Base-by-base conservation (phyloP, 805 yeast genomes). In the Saccharomycopsis sp. region DNA sequence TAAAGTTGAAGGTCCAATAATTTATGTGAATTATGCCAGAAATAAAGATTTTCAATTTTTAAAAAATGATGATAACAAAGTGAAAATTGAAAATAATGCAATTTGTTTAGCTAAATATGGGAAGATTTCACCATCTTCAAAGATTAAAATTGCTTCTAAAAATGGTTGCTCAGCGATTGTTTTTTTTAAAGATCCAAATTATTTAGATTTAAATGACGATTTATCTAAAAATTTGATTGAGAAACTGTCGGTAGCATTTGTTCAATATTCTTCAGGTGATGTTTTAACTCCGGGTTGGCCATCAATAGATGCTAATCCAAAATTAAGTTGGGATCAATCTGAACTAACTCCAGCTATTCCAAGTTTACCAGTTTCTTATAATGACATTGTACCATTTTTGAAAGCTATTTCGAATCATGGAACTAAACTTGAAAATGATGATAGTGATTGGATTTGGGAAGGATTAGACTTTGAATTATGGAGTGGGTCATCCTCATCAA, bases 201-300 rank as follows among this genome's bases (percentile, higher is more conserved):
- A 29, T 14, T 31, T 38, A 31, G 54, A 55, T 16, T 35, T 43
- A 61, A 62, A 4, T 8, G 37, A 16, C 17, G 48, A 48, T 3
- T 56, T 55, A 2, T 58, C 59, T 40, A 59, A 60, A 2, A 61
- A 60, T 23, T 51, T 59, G 1, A 56, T 58, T 4, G 68, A 67
- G 51, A 56, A 57, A 43, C 56, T 57, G 36, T 69, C 81, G 35
- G 83, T 79, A 4, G 83, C 79, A 0, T 60, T 75, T 28, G 70
- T 81, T 0, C 76, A 80, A 45, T 63, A 62, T 43, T 73, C 76
- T 46, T 75, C 90, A 1, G 97, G 97, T 6, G 93, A 88, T 59
- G 74, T 87, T 3, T 58, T 85, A 28, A 72, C 84, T 2, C 95
- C 95, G 0, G 96, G 94, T 1, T 78, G 82, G 79, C 68, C 81